These are phyloP conservation scores for Capsicum rhomboideum DNA, from an alignment of 257 asterid species.

Conservation along the genomic window DNA sequence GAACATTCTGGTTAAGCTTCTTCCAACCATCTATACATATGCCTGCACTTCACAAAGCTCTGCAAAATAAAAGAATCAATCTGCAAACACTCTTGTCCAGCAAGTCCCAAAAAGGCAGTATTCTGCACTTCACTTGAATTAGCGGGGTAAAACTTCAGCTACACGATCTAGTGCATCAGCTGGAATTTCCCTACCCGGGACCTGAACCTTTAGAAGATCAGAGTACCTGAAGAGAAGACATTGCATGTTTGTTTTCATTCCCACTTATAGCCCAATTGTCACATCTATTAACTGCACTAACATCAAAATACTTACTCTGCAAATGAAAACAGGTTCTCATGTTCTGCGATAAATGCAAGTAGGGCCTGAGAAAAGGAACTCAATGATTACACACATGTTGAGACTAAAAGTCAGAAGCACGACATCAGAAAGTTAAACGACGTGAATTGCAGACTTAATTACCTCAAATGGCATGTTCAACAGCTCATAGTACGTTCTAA, in stretches of 20 bases:
- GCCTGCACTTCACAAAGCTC: constrained; percentile 10
- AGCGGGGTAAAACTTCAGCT: constrained; percentile 49
- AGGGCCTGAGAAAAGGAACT: constrained; percentile 57
- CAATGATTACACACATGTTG: background rate
- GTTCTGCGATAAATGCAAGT: constrained; percentile 82
- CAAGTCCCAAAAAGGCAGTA: background rate
- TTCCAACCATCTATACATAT: background rate
- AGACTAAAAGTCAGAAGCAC: background rate
- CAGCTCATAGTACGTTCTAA: constrained; percentile 84
- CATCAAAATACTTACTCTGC: constrained; percentile 58
- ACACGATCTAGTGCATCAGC: constrained; percentile 75
- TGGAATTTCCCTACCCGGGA: constrained; percentile 95
- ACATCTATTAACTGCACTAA: background rate
- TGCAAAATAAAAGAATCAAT: constrained; percentile 3
- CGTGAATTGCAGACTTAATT: constrained; percentile 12
- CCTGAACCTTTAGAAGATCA: constrained; percentile 65
- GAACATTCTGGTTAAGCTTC: background rate
- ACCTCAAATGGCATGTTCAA: constrained; percentile 98
- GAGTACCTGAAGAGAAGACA: constrained; percentile 44
- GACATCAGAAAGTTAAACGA: background rate
- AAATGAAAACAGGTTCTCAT: constrained; percentile 56
- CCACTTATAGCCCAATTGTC: background rate
- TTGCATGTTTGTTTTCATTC: background rate
- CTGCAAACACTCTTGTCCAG: constrained; percentile 7
- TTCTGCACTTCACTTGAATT: constrained; percentile 1